phyloP scores from a whole-genome alignment of 805 yeast genomes.

The Zygoascus flipseniorum region DNA sequence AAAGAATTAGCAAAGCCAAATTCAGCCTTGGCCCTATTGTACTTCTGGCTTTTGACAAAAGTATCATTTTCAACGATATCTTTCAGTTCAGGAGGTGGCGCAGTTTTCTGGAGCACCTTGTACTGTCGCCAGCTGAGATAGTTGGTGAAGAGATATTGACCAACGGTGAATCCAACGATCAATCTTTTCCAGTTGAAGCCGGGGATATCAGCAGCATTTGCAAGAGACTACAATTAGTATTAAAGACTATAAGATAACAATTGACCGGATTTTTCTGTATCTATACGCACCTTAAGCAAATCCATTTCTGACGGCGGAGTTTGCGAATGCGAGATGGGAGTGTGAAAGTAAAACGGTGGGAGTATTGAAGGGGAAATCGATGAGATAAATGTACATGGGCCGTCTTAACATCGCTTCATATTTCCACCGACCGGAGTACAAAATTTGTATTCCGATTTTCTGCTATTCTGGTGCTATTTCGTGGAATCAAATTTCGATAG shows the following conservation, averaged over 20 bases:
- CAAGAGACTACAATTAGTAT: slow-evolving; percentile 25
- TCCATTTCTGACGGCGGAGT: not conserved
- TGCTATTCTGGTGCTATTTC: no score
- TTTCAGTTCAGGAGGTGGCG: slow-evolving; percentile 62
- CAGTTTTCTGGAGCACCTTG: slow-evolving; percentile 44
- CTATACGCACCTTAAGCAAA: not conserved
- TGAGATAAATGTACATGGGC: no score
- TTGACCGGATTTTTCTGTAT: not conserved
- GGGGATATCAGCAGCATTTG: slow-evolving; percentile 53
- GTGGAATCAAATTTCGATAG: no score
- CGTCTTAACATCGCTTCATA: no score
- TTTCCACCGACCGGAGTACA: no score
- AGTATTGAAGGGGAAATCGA: no score
- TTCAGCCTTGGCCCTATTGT: slow-evolving; percentile 68
- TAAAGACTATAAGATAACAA: not conserved
- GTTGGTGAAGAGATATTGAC: slow-evolving; percentile 67
- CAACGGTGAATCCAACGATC: slow-evolving; percentile 64
- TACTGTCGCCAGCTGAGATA: slow-evolving; percentile 74
- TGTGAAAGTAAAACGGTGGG: no score
- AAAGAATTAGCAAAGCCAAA: slow-evolving; percentile 53
- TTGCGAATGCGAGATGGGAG: not conserved
- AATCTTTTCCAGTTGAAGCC: slow-evolving; percentile 73
- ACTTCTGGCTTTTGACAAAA: slow-evolving; percentile 66
- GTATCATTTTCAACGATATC: slow-evolving; percentile 65
- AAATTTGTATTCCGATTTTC: no score